Evolutionary conservation across 2,329 filamentous ascomycete genomes (phyloP).

Genomic region (Aspergillus flavus): DNA sequence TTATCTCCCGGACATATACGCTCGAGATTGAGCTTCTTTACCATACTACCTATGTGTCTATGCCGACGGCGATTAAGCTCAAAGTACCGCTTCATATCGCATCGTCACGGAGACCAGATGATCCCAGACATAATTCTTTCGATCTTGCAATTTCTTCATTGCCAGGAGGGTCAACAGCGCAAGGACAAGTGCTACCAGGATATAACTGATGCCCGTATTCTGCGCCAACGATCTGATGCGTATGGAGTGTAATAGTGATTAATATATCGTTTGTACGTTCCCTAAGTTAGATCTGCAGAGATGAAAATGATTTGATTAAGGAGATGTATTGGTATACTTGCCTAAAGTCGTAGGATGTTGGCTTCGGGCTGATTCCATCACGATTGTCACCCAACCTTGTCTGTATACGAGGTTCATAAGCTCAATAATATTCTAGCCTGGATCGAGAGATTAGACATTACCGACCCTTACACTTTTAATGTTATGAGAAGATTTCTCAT

Average conservation of each 20-base stretch:
- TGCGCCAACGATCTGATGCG: neutral
- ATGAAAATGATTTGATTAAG: too few relatives aligned
- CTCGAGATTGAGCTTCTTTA: neutral
- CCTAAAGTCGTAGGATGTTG: too few relatives aligned
- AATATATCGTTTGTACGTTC: too few relatives aligned
- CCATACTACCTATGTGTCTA: neutral
- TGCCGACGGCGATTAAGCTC: neutral
- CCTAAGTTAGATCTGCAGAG: too few relatives aligned
- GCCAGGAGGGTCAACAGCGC: neutral
- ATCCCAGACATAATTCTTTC: neutral
- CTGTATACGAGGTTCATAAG: too few relatives aligned
- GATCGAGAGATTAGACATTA: too few relatives aligned
- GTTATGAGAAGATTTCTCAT: too few relatives aligned
- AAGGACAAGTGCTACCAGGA: neutral
- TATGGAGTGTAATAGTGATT: neutral
- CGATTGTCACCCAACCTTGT: too few relatives aligned
- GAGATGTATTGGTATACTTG: too few relatives aligned
- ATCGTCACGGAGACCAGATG: neutral
- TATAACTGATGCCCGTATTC: neutral
- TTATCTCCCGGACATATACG: neutral
- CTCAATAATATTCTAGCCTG: too few relatives aligned
- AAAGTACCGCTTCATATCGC: neutral
- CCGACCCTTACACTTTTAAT: too few relatives aligned
- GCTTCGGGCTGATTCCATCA: too few relatives aligned
- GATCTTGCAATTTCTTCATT: neutral